A percentile compares a stretch with the other conserved stretches of the same genome.
Conservation (phyloP, 345 rosid species). For the Melaleuca alternifolia region DNA sequence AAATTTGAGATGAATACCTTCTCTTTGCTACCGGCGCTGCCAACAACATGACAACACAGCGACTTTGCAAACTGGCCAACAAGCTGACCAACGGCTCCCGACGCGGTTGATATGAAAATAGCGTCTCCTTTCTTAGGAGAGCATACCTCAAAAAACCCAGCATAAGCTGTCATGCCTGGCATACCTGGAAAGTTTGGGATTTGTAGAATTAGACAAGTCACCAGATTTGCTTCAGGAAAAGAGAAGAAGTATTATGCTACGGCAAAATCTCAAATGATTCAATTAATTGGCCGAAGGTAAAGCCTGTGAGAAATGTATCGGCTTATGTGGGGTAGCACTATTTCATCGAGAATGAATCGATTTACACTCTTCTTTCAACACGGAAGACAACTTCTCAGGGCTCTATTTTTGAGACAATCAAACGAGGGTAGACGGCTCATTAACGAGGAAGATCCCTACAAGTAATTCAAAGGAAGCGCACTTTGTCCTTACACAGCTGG, state of each 20-base stretch:
- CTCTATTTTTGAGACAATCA: no score
- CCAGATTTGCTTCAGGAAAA: neutral
- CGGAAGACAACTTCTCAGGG: no score
- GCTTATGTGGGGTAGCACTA: neutral
- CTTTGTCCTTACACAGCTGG: neutral
- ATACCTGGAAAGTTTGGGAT: neutral
- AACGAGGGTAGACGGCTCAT: no score
- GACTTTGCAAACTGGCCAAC: conserved; percentile 3
- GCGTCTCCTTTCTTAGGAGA: conserved; percentile 1
- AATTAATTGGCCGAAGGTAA: no score
- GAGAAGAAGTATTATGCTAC: neutral
- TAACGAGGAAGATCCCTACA: neutral
- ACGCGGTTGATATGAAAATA: neutral
- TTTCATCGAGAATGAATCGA: neutral
- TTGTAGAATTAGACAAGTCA: neutral
- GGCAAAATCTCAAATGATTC: neutral
- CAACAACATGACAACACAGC: conserved; percentile 1
- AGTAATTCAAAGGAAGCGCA: neutral
- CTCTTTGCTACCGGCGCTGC: neutral
- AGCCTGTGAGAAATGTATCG: neutral
- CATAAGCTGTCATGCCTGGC: conserved; percentile 4
- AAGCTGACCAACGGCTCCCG: neutral
- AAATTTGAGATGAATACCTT: neutral
- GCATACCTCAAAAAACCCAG: neutral
- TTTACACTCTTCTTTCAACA: neutral